Evolutionary conservation across 768 basidiomycete species (phyloP), one percentile per base, ranked within the genome.

Genomic region (Hydnomerulius pinastri): DNA sequence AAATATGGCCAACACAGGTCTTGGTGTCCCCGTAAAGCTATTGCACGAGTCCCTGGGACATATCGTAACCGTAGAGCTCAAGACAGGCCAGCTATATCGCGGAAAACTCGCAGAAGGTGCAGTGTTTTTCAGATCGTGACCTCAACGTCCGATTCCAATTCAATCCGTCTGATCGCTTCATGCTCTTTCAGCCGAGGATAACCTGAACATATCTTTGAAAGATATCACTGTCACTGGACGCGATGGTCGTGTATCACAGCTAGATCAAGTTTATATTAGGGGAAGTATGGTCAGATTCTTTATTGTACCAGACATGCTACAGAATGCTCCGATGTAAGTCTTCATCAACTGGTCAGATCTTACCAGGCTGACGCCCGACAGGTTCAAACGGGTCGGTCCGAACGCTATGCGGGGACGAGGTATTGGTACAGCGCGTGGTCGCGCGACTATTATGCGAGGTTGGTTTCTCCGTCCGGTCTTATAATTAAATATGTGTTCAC

Each of bases 361-460:
- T 27, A 43, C 54, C 47, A 2, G 30, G 42, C 47, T 56, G 17
- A 53, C 56, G 41, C 15, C 36, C 51, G 35, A 32, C 68, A 99
- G 96, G 96, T 99, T 99, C 76, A 99, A 98, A 73, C 87, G 97
- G 53, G 92, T 96, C 25, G 95, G 96, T 32, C 93, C 96, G 8
- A 98, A 97, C 67, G 96, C 94, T 17, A 98, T 98, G 95, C 86
- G 91, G 62, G 97, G 97, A 64, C 82, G 96, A 57, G 97, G 97
- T 84, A 99, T 99, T 66, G 97, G 97, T 63, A 97, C 96, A 64
- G 96, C 96, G 41, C 87, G 96, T 82, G 96, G 96, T 72, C 87
- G 96, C 71, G 96, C 96, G 37, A 98, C 96, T 12, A 98, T 98
- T 62, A 94, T 97, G 90, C 80, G 96, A 71, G 96, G 93, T 97